Evolutionary conservation across 2,329 filamentous ascomycete species (phyloP).

Genomic region (Beauveria sp.): DNA sequence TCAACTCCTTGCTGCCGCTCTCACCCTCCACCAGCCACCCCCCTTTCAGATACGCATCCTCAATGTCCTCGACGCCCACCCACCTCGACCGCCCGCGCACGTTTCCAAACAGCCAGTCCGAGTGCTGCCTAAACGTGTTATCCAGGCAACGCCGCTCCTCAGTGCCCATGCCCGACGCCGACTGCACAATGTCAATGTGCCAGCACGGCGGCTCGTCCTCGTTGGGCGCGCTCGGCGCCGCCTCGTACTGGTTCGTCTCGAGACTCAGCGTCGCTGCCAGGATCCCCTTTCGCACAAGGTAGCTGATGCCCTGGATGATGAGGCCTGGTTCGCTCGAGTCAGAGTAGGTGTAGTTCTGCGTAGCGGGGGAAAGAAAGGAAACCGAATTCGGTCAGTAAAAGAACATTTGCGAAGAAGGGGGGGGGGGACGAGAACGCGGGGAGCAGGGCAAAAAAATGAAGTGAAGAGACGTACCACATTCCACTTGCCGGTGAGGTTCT

Average conservation of each 20-base stretch:
- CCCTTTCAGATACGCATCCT: slow-evolving; percentile 48
- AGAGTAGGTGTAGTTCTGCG: slow-evolving; percentile 67
- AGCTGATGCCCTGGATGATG: slow-evolving; percentile 63
- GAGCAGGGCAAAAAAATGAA: too few species aligned
- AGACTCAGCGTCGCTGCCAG: slow-evolving; percentile 62
- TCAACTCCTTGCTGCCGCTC: slow-evolving; percentile 45
- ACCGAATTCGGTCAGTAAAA: neutral
- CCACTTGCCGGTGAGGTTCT: slow-evolving; percentile 63
- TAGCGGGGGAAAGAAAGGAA: neutral
- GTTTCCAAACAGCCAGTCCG: slow-evolving; percentile 72
- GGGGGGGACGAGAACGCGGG: neutral
- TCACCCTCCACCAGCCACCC: slow-evolving; percentile 54
- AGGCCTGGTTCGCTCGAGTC: slow-evolving; percentile 63
- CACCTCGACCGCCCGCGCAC: slow-evolving; percentile 55
- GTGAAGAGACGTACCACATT: slow-evolving; percentile 48
- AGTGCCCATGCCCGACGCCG: slow-evolving; percentile 63
- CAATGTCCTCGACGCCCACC: slow-evolving; percentile 37
- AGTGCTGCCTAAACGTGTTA: slow-evolving; percentile 51
- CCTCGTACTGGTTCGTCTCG: slow-evolving; percentile 48
- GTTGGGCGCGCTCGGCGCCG: slow-evolving; percentile 33
- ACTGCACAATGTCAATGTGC: slow-evolving; percentile 67
- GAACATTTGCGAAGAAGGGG: neutral
- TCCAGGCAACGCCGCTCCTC: slow-evolving; percentile 48
- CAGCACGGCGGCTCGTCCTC: slow-evolving; percentile 30
- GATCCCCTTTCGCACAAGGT: slow-evolving; percentile 66